Base-by-base conservation (phyloP, 2,329 filamentous ascomycete species). In the Mariannaea elegans region DNA sequence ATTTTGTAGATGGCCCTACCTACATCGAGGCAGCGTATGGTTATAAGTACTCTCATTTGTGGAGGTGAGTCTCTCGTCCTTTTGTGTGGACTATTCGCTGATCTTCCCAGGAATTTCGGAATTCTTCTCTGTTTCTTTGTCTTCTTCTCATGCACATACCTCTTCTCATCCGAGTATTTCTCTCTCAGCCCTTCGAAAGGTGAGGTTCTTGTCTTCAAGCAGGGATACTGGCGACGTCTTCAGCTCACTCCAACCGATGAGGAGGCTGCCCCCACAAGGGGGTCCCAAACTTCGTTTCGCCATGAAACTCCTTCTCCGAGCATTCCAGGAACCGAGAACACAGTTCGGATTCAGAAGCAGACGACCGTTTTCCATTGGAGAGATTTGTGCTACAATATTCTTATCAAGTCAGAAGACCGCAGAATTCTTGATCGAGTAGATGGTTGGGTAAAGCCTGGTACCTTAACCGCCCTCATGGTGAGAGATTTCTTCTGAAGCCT, bases 361-460 rank as follows among this genome's bases (percentile, higher is more conserved):
- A 61, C 49, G 3, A 29, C 53, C 9, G 84, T 90, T 57, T 90
- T 91, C 75, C 86, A 88, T 64, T 91, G 89, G 89, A 79, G 85
- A 58, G 80, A 89, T 63, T 84, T 91, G 2, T 89, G 86, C 73
- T 92, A 72, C 31, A 64, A 77, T 16, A 75, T 79, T 72, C 85
- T 85, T 65, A 89, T 91, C 73, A 91, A 91, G 74, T 79, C 78
- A 2, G 83, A 90, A 63, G 73, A 79, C 4, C 82, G 89, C 10
- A 83, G 86, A 42, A 85, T 93, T 67, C 77, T 92, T 46, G 85
- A 92, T 63, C 81, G 90, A 54, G 87, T 92, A 8, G 87, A 91
- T 70, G 90, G 90, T 10, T 92, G 88, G 87, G 89, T 92, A 55
- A 90, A 91, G 73, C 90, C 90, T 10, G 90, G 90, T 42, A 91